Base-by-base conservation (phyloP, 2,329 filamentous ascomycete species). In the Diatrype stigma region DNA sequence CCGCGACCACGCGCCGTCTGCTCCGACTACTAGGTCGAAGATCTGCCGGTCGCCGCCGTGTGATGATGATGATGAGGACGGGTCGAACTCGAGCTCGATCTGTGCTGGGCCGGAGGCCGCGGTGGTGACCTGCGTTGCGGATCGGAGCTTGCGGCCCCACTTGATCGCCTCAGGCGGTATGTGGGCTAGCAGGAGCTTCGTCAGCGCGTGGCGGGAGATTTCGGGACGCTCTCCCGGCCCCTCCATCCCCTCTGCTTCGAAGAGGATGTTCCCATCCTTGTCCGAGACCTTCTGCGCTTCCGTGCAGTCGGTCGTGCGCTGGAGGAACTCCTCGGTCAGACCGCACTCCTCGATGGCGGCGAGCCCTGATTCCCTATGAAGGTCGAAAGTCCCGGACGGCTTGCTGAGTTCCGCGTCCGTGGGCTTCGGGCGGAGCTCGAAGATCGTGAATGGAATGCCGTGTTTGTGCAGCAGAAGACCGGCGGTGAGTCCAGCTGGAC, bases 401-500 rank as follows among this genome's bases (percentile, higher is more conserved):
- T 56, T 50, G 5, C 58, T 46, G 6, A 67, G 54, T 11, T 64
- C 61, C 2, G 57, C 56, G 0, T 55, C 47, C 1, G 60, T 63
- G 10, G 66, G 68, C 11, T 56, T 56, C 1, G 57, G 49, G 14
- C 67, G 67, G 1, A 67, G 59, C 37, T 74, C 71, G 34, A 64
- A 72, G 44, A 74, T 59, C 3, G 61, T 68, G 47, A 63, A 66
- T 3, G 61, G 62, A 38, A 73, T 60, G 47, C 59, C 53, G 34
- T 67, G 58, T 46, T 67, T 60, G 51, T 77, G 69, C 4, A 82
- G 72, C 12, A 79, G 67, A 21, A 67, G 63, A 22, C 68, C 76
- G 5, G 81, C 68, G 1, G 74, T 74, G 1, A 81, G 69, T 26
- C 77, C 78, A 1, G 65, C 66, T 0, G 74, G 75, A 11, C 75